phyloP scores from a whole-genome alignment of 306 rosid genomes.

The Hippophae rhamnoides region DNA sequence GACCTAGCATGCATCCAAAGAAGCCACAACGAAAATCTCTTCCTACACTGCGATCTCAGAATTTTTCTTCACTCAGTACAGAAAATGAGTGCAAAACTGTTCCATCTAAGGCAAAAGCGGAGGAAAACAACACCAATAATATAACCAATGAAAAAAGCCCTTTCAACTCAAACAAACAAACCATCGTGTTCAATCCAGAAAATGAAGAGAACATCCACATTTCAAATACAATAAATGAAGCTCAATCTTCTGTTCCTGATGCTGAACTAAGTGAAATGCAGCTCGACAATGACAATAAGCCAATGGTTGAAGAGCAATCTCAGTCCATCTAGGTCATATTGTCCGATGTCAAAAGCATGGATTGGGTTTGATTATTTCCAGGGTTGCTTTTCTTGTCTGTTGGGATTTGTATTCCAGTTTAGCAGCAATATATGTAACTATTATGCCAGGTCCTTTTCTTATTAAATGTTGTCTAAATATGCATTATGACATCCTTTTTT shows the following conservation, averaged over 20 bases:
- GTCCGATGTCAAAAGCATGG: constrained; percentile 51
- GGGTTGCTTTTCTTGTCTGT: constrained; percentile 53
- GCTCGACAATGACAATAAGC: not conserved
- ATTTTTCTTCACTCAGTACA: constrained; percentile 34
- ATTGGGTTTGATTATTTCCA: constrained; percentile 38
- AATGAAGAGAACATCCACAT: constrained; percentile 26
- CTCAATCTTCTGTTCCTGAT: constrained; percentile 23
- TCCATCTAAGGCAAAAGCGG: too few relatives aligned
- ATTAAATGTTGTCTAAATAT: too few relatives aligned
- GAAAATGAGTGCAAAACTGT: constrained; percentile 29
- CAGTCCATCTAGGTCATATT: constrained; percentile 26
- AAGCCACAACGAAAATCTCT: constrained; percentile 89
- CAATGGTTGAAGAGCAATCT: constrained; percentile 31
- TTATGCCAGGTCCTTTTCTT: constrained; percentile 28
- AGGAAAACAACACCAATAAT: too few relatives aligned
- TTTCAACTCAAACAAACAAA: constrained; percentile 24
- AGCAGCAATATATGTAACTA: constrained; percentile 68
- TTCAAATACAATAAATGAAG: constrained; percentile 16
- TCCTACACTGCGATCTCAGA: constrained; percentile 70
- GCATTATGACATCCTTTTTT: too few relatives aligned
- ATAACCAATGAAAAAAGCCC: not conserved
- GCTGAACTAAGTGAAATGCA: constrained; percentile 30
- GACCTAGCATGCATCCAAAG: constrained; percentile 36
- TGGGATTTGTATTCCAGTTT: constrained; percentile 30
- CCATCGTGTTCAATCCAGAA: not conserved